Evolutionary conservation across 257 asterid genomes (phyloP).

Genomic region (Solanum megistacrolobum): DNA sequence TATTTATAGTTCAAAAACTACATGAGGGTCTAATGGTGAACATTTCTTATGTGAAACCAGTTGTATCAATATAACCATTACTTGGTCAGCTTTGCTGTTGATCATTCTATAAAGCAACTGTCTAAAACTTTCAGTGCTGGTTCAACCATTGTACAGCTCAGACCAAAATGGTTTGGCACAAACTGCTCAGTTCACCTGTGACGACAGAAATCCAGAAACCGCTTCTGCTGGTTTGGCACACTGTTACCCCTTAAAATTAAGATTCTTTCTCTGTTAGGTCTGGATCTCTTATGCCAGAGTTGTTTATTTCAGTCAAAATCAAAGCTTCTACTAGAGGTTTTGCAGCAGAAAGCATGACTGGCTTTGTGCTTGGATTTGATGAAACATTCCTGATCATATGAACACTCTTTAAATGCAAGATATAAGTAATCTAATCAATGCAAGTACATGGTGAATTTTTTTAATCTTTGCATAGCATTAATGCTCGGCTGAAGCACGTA

Average conservation of each 20-base stretch:
- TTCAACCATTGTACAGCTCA: background rate
- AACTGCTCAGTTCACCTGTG: background rate
- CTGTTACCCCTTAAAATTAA: background rate
- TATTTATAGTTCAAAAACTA: background rate
- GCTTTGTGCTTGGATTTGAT: background rate
- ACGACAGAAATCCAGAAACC: background rate
- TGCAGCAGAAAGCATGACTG: background rate
- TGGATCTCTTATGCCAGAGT: background rate
- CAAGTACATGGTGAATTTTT: background rate
- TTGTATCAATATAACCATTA: background rate
- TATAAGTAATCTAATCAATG: background rate
- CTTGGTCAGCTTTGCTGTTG: background rate
- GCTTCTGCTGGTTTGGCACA: background rate
- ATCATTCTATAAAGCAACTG: background rate
- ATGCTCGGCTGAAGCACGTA: background rate
- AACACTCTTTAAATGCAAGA: background rate
- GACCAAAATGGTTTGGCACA: background rate
- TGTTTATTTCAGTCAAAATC: background rate
- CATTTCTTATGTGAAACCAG: background rate
- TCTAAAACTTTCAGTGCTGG: background rate
- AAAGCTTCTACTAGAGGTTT: background rate
- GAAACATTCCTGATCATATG: background rate
- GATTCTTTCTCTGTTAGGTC: background rate
- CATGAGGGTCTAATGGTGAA: background rate
- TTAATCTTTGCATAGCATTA: background rate